Base-by-base conservation (phyloP, 2,329 filamentous ascomycete genomes). In the Acrocalymma vagum region DNA sequence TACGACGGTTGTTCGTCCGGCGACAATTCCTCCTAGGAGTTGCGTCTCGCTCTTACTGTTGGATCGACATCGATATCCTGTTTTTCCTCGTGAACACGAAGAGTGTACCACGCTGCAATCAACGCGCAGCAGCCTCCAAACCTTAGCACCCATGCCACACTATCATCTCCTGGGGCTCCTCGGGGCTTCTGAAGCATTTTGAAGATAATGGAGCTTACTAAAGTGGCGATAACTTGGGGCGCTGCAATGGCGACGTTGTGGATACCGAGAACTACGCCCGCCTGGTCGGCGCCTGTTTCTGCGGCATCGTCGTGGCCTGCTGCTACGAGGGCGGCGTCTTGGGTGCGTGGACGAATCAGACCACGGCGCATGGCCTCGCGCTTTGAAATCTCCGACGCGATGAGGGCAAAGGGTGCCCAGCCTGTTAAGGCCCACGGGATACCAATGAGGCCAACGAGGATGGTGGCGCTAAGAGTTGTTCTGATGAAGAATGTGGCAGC, bases 381-480 rank as follows among this genome's bases (percentile, higher is more conserved):
- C 45, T 86, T 88, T 46, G 87, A 88, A 48, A 97, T 92, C 69
- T 97, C 93, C 5, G 90, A 90, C 29, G 90, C 91, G 65, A 97
- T 96, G 57, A 97, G 88, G 25, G 93, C 92, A 74, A 93, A 97
- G 0, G 93, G 93, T 0, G 92, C 93, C 93, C 93, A 97, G 17
- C 95, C 82, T 2, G 91, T 91, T 60, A 96, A 76, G 15, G 92
- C 91, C 93, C 93, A 97, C 1, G 90, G 91, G 43, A 97, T 84
- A 22, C 93, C 93, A 31, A 95, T 85, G 16, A 94, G 74, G 1
- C 85, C 89, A 40, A 96, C 86, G 22, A 96, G 79, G 2, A 83
- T 78, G 0, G 88, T 95, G 1, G 89, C 93, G 8, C 79, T 82
- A 41, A 81, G 75, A 6, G 90, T 85, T 3, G 82, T 84, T 26